These are phyloP conservation scores for Phytopythium montanum DNA, from an alignment of 352 stramenopile species.

Conservation along the genomic window DNA sequence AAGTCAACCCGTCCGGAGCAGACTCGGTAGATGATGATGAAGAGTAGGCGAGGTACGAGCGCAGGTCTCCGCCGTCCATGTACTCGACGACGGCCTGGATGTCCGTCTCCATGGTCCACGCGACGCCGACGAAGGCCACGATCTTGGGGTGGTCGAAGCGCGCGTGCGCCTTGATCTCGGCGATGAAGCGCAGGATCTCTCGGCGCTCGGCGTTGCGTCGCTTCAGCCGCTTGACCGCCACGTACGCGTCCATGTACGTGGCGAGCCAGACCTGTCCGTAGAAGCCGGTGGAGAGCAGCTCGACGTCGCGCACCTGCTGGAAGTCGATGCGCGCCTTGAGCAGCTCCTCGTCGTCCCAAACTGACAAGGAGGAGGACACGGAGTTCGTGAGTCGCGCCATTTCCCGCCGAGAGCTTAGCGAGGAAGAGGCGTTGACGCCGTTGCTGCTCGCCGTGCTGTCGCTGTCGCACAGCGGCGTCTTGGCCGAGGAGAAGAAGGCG, in stretches of 20 bases:
- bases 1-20: neutral
- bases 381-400: neutral
- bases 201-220: constrained; percentile 10
- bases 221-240: constrained; percentile 31
- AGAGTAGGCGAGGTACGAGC: constrained; percentile 13
- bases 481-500: constrained; percentile 1
- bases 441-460: constrained; percentile 7
- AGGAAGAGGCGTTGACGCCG: constrained; percentile 3
- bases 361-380: constrained; percentile 8
- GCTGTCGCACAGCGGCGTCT: neutral
- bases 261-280: constrained; percentile 34
- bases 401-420: neutral
- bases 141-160: constrained; percentile 35
- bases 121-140: constrained; percentile 36
- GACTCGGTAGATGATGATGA: neutral
- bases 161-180: constrained; percentile 25
- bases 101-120: constrained; percentile 40
- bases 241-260: constrained; percentile 17
- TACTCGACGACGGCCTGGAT: constrained; percentile 39
- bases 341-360: constrained; percentile 51
- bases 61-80: constrained; percentile 38
- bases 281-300: constrained; percentile 18
- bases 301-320: constrained; percentile 15
- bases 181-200: constrained; percentile 32
- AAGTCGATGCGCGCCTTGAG: constrained; percentile 38